Conservation (phyloP, 225 moss, liverwort and hornwort genomes). For the Neckera pumila region DNA sequence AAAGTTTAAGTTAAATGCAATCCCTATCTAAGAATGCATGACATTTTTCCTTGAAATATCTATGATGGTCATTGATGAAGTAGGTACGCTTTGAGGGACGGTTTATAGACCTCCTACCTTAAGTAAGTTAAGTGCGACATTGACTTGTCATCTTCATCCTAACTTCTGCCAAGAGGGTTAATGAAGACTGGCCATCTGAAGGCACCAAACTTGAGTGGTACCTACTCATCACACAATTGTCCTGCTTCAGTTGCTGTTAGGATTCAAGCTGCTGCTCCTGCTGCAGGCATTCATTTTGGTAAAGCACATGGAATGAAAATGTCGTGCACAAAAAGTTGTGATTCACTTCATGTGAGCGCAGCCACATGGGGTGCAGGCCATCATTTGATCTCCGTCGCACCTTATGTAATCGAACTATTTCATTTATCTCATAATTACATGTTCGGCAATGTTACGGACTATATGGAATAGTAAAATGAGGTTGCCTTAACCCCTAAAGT, state of each 20-base stretch:
- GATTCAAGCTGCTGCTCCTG: background rate
- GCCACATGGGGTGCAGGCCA: background rate
- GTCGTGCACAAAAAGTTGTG: background rate
- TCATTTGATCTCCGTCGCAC: background rate
- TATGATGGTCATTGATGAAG: background rate
- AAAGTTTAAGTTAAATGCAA: too few relatives aligned
- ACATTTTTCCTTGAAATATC: too few relatives aligned
- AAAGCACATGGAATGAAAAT: too few relatives aligned
- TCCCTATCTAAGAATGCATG: too few relatives aligned
- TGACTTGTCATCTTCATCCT: background rate
- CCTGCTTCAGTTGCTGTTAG: background rate
- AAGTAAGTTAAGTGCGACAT: background rate
- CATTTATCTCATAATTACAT: too few relatives aligned
- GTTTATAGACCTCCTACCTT: background rate
- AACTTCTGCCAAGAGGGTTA: background rate
- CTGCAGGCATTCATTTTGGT: background rate
- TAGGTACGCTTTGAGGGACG: background rate
- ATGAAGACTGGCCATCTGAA: background rate
- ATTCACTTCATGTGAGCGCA: background rate
- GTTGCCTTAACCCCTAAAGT: too few relatives aligned
- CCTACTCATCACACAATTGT: background rate
- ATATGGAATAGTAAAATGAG: background rate
- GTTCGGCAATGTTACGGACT: too few relatives aligned
- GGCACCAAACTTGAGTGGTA: background rate
- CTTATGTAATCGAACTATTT: background rate